Conservation (phyloP, 2,329 filamentous ascomycete genomes). For the Hortaea werneckii region DNA sequence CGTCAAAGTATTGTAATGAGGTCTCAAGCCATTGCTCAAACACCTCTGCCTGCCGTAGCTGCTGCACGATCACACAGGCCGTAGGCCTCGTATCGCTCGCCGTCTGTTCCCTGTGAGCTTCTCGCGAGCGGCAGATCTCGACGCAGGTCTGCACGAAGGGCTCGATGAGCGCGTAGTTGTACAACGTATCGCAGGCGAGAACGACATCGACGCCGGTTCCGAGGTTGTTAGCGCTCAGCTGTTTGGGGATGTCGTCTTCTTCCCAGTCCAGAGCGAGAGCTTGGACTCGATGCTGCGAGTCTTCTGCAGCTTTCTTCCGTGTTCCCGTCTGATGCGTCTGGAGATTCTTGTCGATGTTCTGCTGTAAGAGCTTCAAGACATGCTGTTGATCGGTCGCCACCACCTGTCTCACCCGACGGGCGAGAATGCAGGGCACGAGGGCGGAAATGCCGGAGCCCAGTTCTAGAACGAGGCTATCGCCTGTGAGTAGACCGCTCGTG, state of each 20-base stretch:
- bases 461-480: constrained; percentile 57
- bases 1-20: constrained; percentile 56
- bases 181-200: constrained; percentile 87
- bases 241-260: constrained; percentile 34
- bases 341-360: constrained; percentile 61
- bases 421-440: constrained; percentile 61
- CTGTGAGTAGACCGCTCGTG: constrained; percentile 41
- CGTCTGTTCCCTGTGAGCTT: neutral
- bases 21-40: constrained; percentile 70
- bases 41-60: constrained; percentile 74
- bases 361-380: constrained; percentile 62
- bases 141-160: constrained; percentile 68
- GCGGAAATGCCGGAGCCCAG: constrained; percentile 83
- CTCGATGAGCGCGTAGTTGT: constrained; percentile 75
- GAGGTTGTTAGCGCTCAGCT: constrained; percentile 41
- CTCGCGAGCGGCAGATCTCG: constrained; percentile 57
- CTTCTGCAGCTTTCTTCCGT: neutral
- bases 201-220: constrained; percentile 40
- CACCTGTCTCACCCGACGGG: constrained; percentile 52
- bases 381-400: constrained; percentile 84
- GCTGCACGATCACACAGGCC: constrained; percentile 76
- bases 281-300: neutral
- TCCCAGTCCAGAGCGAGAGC: constrained; percentile 68
- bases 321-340: neutral
- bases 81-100: constrained; percentile 39